Conservation (phyloP, 495 filamentous ascomycete genomes). For the Amphirosellinia nigrospora region DNA sequence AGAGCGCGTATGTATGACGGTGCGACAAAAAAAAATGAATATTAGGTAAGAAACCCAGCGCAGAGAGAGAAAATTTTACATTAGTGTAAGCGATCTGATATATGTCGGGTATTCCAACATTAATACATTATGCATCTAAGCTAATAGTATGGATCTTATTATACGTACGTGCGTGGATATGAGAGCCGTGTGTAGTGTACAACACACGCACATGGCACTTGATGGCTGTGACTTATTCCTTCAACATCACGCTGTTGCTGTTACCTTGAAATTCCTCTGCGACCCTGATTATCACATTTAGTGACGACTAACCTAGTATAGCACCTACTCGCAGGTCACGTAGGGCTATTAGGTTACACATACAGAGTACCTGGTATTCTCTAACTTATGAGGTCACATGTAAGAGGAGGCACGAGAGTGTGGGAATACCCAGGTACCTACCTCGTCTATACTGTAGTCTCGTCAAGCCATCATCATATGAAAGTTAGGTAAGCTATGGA, state of each 20-base stretch:
- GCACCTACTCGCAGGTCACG: neutral
- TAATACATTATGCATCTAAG: constrained; percentile 13
- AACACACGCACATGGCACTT: neutral
- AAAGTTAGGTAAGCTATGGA: neutral
- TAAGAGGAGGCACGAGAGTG: neutral
- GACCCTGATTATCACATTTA: neutral
- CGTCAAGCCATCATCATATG: neutral
- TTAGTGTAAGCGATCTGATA: constrained; percentile 3
- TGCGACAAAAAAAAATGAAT: neutral
- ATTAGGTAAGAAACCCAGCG: constrained; percentile 1
- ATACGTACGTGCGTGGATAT: neutral
- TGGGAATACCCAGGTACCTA: too few relatives aligned
- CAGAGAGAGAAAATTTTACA: neutral
- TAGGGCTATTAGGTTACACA: neutral
- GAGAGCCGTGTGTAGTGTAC: neutral
- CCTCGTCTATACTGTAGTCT: neutral
- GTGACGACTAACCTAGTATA: neutral
- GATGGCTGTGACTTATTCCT: neutral
- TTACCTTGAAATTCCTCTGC: too few relatives aligned
- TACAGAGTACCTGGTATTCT: neutral
- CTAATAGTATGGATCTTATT: neutral
- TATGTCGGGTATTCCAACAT: constrained; percentile 6
- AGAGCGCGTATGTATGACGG: constrained; percentile 6
- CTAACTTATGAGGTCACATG: neutral
- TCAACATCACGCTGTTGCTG: neutral